These are phyloP conservation scores for Benincasa hispida DNA, from an alignment of 306 rosid species.

Conservation along the genomic window DNA sequence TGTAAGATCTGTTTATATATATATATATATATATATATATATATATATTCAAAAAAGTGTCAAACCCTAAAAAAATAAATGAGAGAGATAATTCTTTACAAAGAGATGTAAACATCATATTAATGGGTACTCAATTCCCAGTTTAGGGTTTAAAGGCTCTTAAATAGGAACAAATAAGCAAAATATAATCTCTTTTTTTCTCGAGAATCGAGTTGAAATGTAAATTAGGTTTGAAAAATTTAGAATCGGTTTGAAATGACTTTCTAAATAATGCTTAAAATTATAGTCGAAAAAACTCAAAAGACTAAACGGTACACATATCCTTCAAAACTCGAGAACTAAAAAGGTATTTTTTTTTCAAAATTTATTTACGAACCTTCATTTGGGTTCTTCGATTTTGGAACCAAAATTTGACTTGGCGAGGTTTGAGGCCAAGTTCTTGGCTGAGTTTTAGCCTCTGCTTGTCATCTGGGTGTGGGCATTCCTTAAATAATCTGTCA, in stretches of 20 bases:
- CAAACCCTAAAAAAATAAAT: neutral
- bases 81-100: neutral
- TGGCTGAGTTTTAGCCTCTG: constrained; percentile 74
- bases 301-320: too few relatives aligned
- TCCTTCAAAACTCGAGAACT: too few relatives aligned
- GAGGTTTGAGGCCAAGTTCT: constrained; percentile 74
- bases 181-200: neutral
- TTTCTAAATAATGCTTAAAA: too few relatives aligned
- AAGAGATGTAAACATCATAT: neutral
- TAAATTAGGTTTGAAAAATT: neutral
- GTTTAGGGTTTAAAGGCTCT: constrained; percentile 1
- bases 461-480: constrained; percentile 98
- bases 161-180: neutral
- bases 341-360: too few relatives aligned
- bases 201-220: neutral
- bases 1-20: neutral
- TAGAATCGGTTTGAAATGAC: neutral
- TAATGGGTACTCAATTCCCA: constrained; percentile 1
- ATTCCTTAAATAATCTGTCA: constrained; percentile 77
- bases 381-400: constrained; percentile 94
- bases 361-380: constrained; percentile 41
- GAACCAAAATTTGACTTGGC: constrained; percentile 98
- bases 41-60: neutral
- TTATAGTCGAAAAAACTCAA: too few relatives aligned
- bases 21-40: too few relatives aligned